These are phyloP conservation scores for Talaromyces sp. DNA, from an alignment of 2,329 filamentous ascomycete species.

Conservation along the genomic window DNA sequence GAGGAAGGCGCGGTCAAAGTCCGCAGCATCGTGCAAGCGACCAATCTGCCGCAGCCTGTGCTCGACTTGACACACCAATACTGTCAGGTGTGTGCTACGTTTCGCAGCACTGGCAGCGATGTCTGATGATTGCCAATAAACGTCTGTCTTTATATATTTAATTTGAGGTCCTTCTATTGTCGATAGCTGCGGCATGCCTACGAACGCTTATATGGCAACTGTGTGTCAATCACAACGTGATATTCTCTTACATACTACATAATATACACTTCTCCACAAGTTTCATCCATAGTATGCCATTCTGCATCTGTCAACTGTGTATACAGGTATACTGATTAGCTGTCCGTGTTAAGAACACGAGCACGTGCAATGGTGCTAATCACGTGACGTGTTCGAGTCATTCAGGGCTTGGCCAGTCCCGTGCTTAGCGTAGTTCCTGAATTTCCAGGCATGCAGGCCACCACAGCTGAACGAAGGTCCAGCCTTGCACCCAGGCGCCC, in stretches of 20 bases:
- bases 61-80: conserved; percentile 95
- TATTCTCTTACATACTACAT: neutral
- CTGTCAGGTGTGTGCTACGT: conserved; percentile 87
- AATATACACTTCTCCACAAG: neutral
- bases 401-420: neutral
- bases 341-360: neutral
- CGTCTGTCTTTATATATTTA: neutral
- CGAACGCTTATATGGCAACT: neutral
- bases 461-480: neutral
- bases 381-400: neutral
- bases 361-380: neutral
- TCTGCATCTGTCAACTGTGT: too few relatives aligned
- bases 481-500: neutral
- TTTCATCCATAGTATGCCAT: neutral
- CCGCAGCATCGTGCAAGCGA: conserved; percentile 93
- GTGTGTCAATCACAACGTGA: neutral
- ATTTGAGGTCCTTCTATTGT: neutral
- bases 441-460: neutral
- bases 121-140: conserved; percentile 50
- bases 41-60: conserved; percentile 86
- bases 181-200: neutral
- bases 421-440: neutral
- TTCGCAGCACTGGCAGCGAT: conserved; percentile 89
- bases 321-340: neutral
- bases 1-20: conserved; percentile 97